phyloP scores from a whole-genome alignment of 1,284 basidiomycete species.

The Austropuccinia psidii region DNA sequence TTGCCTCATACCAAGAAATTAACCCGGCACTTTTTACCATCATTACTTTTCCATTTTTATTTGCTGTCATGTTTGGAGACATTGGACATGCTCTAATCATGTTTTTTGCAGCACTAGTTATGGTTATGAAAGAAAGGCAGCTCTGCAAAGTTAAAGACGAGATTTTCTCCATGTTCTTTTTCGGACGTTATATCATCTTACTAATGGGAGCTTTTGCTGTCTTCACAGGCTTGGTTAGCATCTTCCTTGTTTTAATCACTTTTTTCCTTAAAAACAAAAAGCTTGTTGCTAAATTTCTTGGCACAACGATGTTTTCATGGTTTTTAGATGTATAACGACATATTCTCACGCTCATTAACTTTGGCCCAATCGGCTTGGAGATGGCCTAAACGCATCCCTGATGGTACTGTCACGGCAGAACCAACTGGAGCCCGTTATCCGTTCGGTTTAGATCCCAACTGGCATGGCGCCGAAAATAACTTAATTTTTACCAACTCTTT shows the following conservation, averaged over 20 bases:
- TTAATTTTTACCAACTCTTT: constrained; percentile 96
- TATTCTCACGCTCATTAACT: constrained; percentile 88
- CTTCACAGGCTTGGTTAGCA: constrained; percentile 32
- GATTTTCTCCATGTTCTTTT: constrained; percentile 88
- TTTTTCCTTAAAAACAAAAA: neutral
- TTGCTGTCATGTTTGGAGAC: constrained; percentile 99
- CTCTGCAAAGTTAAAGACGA: constrained; percentile 59
- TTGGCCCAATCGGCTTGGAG: constrained; percentile 84
- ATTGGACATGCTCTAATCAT: constrained; percentile 91
- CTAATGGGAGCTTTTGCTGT: constrained; percentile 94
- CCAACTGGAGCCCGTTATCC: constrained; percentile 68
- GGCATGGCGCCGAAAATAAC: constrained; percentile 88
- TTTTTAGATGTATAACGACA: constrained; percentile 97
- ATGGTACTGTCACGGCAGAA: constrained; percentile 51
- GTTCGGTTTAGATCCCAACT: constrained; percentile 88
- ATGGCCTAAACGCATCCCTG: constrained; percentile 53
- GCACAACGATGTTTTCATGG: constrained; percentile 35
- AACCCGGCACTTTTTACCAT: constrained; percentile 93
- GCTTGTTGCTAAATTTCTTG: neutral
- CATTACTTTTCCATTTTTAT: constrained; percentile 95
- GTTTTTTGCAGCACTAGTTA: constrained; percentile 64
- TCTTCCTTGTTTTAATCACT: neutral
- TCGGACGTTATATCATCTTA: constrained; percentile 94
- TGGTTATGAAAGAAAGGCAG: constrained; percentile 78
- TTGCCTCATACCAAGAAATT: constrained; percentile 90